A percentile compares a stretch with the other conserved stretches of the same genome.
These are phyloP conservation scores for Rubia yunnanensis DNA, from an alignment of 257 asterid genomes.

Conservation along the genomic window DNA sequence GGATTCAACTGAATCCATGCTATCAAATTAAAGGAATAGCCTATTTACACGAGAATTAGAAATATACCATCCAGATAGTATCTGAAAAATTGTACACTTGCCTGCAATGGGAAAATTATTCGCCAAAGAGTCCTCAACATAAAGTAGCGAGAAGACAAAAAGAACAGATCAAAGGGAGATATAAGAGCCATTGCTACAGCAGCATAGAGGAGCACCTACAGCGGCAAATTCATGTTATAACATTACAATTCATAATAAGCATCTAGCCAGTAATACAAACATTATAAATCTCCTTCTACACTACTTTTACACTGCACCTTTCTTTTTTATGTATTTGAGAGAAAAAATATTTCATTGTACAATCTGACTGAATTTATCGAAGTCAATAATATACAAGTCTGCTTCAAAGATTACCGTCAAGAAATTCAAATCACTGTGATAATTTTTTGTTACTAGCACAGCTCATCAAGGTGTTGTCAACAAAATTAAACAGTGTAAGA, in stretches of 20 bases:
- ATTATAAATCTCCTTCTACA: too few relatives aligned
- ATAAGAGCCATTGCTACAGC: constrained; percentile 72
- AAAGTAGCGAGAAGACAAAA: constrained; percentile 86
- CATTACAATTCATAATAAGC: not conserved
- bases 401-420: not conserved
- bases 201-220: constrained; percentile 87
- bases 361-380: not conserved
- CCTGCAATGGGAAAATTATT: constrained; percentile 86
- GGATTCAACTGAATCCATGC: not conserved
- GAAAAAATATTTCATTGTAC: not conserved
- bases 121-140: constrained; percentile 85
- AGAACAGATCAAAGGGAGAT: constrained; percentile 90
- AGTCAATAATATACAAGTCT: not conserved
- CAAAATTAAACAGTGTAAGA: not conserved
- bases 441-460: not conserved
- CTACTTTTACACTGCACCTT: too few relatives aligned
- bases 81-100: constrained; percentile 29
- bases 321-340: not conserved
- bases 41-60: not conserved
- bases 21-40: not conserved
- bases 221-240: constrained; percentile 19
- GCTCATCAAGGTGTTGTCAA: not conserved
- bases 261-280: not conserved
- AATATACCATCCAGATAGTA: not conserved
- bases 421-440: not conserved